A percentile compares a stretch with the other conserved stretches of the same genome.
phyloP scores from a whole-genome alignment of 2,329 filamentous ascomycete genomes.

The Microdochium paspali region DNA sequence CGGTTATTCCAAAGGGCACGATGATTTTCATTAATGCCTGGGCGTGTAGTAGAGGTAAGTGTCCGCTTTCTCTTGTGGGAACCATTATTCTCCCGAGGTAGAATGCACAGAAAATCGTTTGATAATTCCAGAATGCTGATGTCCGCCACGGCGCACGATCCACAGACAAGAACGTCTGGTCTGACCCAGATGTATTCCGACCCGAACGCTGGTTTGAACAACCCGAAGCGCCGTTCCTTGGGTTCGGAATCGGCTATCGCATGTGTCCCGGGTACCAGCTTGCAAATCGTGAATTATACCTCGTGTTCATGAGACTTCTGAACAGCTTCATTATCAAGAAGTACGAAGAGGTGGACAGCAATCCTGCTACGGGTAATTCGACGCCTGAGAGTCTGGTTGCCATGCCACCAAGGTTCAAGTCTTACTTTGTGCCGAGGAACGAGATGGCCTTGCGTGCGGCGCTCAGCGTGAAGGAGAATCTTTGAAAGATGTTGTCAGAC shows the following conservation, averaged over 20 bases:
- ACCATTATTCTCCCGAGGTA: too few species aligned
- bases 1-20: constrained; percentile 50
- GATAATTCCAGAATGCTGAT: not conserved
- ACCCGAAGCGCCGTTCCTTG: constrained; percentile 54
- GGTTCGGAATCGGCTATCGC: constrained; percentile 56
- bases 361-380: constrained; percentile 48
- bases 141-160: too few species aligned
- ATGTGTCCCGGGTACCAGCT: constrained; percentile 58
- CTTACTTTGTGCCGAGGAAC: constrained; percentile 1
- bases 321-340: constrained; percentile 47
- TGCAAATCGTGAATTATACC: constrained; percentile 56
- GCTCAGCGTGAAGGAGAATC: too few species aligned
- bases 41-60: constrained; percentile 59
- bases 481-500: too few species aligned
- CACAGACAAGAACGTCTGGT: constrained; percentile 43
- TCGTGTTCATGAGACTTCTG: constrained; percentile 52
- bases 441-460: too few species aligned
- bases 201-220: constrained; percentile 55
- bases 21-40: constrained; percentile 58
- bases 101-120: too few species aligned
- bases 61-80: not conserved
- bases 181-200: constrained; percentile 47
- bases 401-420: constrained; percentile 48
- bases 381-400: constrained; percentile 55
- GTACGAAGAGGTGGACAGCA: constrained; percentile 42